phyloP scores from a whole-genome alignment of 768 basidiomycete genomes.

The Termitomyces sp. region DNA sequence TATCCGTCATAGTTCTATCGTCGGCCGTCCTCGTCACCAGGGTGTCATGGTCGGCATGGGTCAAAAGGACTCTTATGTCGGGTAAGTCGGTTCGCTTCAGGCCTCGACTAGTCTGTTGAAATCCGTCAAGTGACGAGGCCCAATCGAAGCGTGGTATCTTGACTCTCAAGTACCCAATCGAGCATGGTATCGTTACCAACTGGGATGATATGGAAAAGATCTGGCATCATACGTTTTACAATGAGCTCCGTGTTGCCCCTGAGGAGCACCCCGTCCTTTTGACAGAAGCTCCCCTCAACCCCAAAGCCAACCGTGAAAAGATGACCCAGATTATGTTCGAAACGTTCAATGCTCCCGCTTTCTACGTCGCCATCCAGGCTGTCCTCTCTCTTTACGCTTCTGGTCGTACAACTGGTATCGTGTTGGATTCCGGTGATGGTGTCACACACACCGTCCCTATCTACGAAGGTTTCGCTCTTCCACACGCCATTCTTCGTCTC shows the following conservation, averaged over 20 bases:
- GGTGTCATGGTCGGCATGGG: slow-evolving; percentile 98
- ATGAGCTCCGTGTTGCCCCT: slow-evolving; percentile 89
- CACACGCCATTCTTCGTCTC: slow-evolving; percentile 89
- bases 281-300: slow-evolving; percentile 90
- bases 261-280: slow-evolving; percentile 91
- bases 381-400: slow-evolving; percentile 90
- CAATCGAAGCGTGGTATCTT: slow-evolving; percentile 95
- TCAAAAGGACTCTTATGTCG: slow-evolving; percentile 94
- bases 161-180: slow-evolving; percentile 89
- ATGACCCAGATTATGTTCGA: slow-evolving; percentile 98
- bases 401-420: slow-evolving; percentile 92
- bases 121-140: slow-evolving; percentile 67
- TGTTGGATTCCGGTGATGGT: slow-evolving; percentile 95
- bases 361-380: slow-evolving; percentile 91
- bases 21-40: slow-evolving; percentile 91
- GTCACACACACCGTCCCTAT: slow-evolving; percentile 96
- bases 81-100: slow-evolving; percentile 41
- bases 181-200: slow-evolving; percentile 94
- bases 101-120: slow-evolving; percentile 7
- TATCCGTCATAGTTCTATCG: slow-evolving; percentile 61
- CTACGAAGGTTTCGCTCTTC: slow-evolving; percentile 90
- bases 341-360: slow-evolving; percentile 90
- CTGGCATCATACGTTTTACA: slow-evolving; percentile 98
- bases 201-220: slow-evolving; percentile 99
- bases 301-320: slow-evolving; percentile 90